A percentile compares a stretch with the other conserved stretches of the same genome.
These are phyloP conservation scores for Fusarium transvaalense DNA, from an alignment of 2,329 filamentous ascomycete genomes.

Conservation along the genomic window DNA sequence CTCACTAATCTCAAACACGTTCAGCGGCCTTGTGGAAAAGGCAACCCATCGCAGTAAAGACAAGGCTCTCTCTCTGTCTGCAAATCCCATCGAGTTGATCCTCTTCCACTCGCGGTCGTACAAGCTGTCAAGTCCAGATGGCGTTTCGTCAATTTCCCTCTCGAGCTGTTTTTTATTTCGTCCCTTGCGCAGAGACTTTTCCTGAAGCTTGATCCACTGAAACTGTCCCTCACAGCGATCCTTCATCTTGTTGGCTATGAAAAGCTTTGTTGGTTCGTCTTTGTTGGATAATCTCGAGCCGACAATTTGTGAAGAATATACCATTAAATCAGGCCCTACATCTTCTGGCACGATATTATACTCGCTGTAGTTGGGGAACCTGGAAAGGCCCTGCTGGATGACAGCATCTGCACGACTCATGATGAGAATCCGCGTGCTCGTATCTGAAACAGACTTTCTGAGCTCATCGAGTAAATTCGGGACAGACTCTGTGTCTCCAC, in stretches of 20 bases:
- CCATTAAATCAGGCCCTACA: background rate
- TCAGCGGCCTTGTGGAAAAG: slow-evolving; percentile 41
- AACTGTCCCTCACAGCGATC: slow-evolving; percentile 53
- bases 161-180: slow-evolving; percentile 50
- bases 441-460: background rate
- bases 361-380: fast-evolving
- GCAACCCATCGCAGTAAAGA: slow-evolving; percentile 49
- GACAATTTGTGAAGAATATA: slow-evolving; percentile 36
- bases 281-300: slow-evolving; percentile 47
- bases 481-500: slow-evolving; percentile 31
- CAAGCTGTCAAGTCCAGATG: slow-evolving; percentile 43
- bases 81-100: slow-evolving; percentile 24
- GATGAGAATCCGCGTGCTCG: slow-evolving; percentile 1
- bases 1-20: background rate
- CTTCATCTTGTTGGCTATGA: slow-evolving; percentile 43
- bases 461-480: slow-evolving; percentile 19
- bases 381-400: fast-evolving
- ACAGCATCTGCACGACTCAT: fast-evolving
- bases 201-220: slow-evolving; percentile 51
- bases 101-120: slow-evolving; percentile 52
- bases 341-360: background rate
- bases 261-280: slow-evolving; percentile 10
- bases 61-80: slow-evolving; percentile 39
- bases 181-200: slow-evolving; percentile 38
- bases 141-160: slow-evolving; percentile 47